Evolutionary conservation across 306 rosid genomes (phyloP), one percentile per base, ranked within the genome.

Genomic region (Lathyrus aphaca): DNA sequence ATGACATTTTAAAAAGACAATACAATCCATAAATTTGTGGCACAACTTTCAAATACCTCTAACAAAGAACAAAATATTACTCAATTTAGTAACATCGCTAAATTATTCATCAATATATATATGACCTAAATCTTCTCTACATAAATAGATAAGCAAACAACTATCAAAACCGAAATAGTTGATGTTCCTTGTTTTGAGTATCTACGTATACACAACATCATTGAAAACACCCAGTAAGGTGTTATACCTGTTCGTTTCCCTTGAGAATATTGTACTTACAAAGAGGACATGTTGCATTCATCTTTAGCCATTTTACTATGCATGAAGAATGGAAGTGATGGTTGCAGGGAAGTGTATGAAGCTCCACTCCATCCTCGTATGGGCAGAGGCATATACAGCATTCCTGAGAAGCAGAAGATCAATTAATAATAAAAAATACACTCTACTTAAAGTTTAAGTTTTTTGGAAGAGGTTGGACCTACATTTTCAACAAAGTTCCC

Each of bases 271-370:
- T 87, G 84, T 70, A 95, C 83, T 95, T 95, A 90, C 99, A 95
- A 74, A 91, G 97, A 55, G 99, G 97, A 80, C 99, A 95, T 44
- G 97, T 91, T 45, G 99, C 99, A 74, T 95, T 95, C 95, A 95
- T 89, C 85, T 87, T 91, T 50, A 95, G 82, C 99, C 99, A 95
- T 79, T 91, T 95, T 74, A 80, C 80, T 62, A 91, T 91, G 78
- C 99, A 95, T 2, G 84, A 35, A 51, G 82, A 71, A 69, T 95
- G 99, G 57, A 91, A 95, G 80, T 95, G 99, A 77, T 95, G 99
- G 81, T 85, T 95, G 85, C 99, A 95, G 37, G 97, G 97, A 68
- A 95, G 92, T 74, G 92, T 76, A 57, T 95, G 90, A 63, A 95
- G 96, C 75, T 95, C 99, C 49, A 65, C 82, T 71, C 96, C 97